phyloP scores from a whole-genome alignment of 2,329 filamentous ascomycete genomes.

The Metarhizium humberi region DNA sequence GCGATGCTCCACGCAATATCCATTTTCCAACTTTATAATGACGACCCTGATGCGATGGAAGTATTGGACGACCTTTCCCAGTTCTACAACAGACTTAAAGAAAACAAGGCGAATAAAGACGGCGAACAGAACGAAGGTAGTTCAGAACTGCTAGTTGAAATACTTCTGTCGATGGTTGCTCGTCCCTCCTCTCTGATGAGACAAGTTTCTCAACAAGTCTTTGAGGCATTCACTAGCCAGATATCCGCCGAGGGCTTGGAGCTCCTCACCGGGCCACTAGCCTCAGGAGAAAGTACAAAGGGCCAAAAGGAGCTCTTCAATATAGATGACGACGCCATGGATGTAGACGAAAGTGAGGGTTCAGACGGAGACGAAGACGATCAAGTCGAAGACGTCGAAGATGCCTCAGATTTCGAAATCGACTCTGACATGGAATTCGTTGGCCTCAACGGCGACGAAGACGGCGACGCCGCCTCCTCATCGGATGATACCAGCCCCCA shows the following conservation, averaged over 20 bases:
- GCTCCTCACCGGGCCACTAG: constrained; percentile 56
- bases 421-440: constrained; percentile 31
- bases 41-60: constrained; percentile 75
- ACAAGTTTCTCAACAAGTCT: constrained; percentile 81
- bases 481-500: constrained; percentile 26
- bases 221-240: constrained; percentile 68
- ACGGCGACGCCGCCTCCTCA: constrained; percentile 24
- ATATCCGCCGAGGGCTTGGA: constrained; percentile 66
- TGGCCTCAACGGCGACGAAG: constrained; percentile 29
- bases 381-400: constrained; percentile 17
- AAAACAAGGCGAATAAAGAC: constrained; percentile 32
- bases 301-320: constrained; percentile 84
- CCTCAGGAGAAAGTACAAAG: constrained; percentile 68
- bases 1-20: constrained; percentile 76
- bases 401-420: constrained; percentile 36
- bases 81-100: constrained; percentile 59
- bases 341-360: constrained; percentile 34
- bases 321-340: constrained; percentile 51
- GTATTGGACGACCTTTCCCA: constrained; percentile 74
- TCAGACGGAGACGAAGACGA: constrained; percentile 29
- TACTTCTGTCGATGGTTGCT: constrained; percentile 81
- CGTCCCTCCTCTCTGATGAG: constrained; percentile 78
- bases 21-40: constrained; percentile 82
- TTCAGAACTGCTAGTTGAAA: constrained; percentile 73
- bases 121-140: constrained; percentile 44